Evolutionary conservation across 495 filamentous ascomycete species (phyloP).

Genomic region (Talaromyces adpressus): DNA sequence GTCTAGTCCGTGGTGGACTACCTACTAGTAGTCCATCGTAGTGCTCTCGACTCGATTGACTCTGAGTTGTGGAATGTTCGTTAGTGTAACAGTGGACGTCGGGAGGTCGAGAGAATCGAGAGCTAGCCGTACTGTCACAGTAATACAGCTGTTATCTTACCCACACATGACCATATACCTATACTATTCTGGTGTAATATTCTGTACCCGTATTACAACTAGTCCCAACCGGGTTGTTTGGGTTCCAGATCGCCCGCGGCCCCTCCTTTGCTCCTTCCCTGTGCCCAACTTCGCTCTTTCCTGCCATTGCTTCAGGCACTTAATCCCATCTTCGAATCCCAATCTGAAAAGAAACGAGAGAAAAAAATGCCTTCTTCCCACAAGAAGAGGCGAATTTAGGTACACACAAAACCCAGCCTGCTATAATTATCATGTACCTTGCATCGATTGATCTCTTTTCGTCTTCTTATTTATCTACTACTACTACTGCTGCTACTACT

Average conservation of each 20-base stretch:
- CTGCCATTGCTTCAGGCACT: conserved; percentile 2
- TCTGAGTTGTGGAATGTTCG: not conserved
- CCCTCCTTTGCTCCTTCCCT: not conserved
- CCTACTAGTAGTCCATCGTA: not conserved
- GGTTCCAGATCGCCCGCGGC: conserved; percentile 2
- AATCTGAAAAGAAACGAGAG: not conserved
- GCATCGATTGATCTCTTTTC: not conserved
- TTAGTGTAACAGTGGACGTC: not conserved
- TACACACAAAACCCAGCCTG: not conserved
- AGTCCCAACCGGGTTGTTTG: not conserved
- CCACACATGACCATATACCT: not conserved
- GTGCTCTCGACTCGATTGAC: not conserved
- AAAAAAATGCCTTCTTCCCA: not conserved
- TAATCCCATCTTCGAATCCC: conserved; percentile 2
- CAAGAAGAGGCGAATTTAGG: not conserved
- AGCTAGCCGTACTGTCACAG: not conserved
- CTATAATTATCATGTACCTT: conserved; percentile 1
- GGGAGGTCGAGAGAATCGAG: not conserved
- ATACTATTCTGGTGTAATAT: not conserved
- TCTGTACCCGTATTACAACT: not conserved
- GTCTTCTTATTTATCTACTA: not conserved
- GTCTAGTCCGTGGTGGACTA: not conserved
- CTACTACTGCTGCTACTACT: not conserved
- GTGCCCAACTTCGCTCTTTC: not conserved
- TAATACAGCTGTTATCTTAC: not conserved